Base-by-base conservation (phyloP, 441 rosid genomes). In the Adansonia gregorii region DNA sequence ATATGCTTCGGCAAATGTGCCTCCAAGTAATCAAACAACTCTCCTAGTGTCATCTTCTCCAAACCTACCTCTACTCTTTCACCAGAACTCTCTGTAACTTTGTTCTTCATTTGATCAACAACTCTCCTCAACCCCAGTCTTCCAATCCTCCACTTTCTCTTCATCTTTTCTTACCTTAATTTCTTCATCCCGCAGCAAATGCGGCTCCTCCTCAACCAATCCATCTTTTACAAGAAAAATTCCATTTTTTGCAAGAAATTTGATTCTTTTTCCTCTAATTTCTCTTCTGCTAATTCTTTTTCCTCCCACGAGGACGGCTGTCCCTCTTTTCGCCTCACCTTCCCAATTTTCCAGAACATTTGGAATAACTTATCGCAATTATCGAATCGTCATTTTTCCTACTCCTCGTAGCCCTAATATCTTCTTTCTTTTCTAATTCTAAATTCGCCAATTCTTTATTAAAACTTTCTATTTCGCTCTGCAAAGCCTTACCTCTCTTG, bases 11-110 rank as follows among this genome's bases (percentile, higher is more conserved):
- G 86, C 76, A 86, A 60, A 24, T 86, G 61, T 79, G 64, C 84
- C 75, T 85, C 88, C 89, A 89, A 60, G 71, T 56, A 83, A 69
- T 82, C 82, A 70, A 89, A 89, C 94, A 91, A 91, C 31, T 89
- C 80, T 60, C 82, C 85, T 48, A 88, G n/a, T 3, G 86, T 84
- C 88, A 88, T 84, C 68, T 78, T 86, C 76, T 73, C 85, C 64
- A 86, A 83, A 83, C 85, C 85, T 27, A 78, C 12, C 31, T 39
- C 73, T 59, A 80, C 78, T 27, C 70, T 73, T 39, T 52, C 82
- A 64, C 61, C 68, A 43, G 22, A 54, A 10, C n/a, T 19, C 48
- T 61, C 43, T 39, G 10, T 22, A 20, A 58, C 65, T 59, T 10
- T 35, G 10, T 59, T 59, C 65, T 10, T 24, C 65, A 20, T 59